Evolutionary conservation across 1,284 basidiomycete species (phyloP).

Genomic region (Phaffia rhodozyma): DNA sequence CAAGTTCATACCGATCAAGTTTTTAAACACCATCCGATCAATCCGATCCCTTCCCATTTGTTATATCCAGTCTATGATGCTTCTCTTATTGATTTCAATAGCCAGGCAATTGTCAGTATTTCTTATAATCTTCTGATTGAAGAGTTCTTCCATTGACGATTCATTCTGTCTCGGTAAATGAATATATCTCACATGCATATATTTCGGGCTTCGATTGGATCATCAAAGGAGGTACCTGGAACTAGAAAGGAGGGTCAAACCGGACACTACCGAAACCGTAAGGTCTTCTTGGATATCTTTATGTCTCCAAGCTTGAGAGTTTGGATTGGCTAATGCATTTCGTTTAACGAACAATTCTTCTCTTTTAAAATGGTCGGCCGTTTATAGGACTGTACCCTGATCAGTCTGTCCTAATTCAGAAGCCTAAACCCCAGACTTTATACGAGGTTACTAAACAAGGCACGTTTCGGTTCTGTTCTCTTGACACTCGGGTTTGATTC

Average conservation of each 20-base stretch:
- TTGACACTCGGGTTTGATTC: not conserved
- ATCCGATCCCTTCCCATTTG: not conserved
- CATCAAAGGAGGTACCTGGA: conserved; percentile 26
- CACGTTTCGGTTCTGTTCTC: conserved; percentile 19
- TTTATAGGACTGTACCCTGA: conserved; percentile 22
- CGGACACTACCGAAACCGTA: conserved; percentile 21
- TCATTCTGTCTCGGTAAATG: not conserved
- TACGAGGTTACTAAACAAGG: conserved; percentile 34
- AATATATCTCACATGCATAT: not conserved
- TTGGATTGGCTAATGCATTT: not conserved
- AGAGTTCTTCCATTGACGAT: not conserved
- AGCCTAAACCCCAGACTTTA: conserved; percentile 26
- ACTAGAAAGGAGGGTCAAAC: conserved; percentile 24
- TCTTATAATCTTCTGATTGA: no score
- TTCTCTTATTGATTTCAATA: conserved; percentile 23
- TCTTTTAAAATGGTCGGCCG: not conserved
- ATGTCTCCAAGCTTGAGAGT: not conserved
- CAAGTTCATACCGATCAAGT: no score
- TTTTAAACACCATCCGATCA: not conserved
- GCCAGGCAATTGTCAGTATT: conserved; percentile 28
- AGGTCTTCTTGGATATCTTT: not conserved
- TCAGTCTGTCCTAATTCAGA: conserved; percentile 17
- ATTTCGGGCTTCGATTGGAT: not conserved
- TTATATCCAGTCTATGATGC: conserved; percentile 21
- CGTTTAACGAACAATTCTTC: not conserved